A percentile compares a stretch with the other conserved stretches of the same genome.
Conservation (phyloP, 495 filamentous ascomycete genomes). For the Penicillium tannophilum region DNA sequence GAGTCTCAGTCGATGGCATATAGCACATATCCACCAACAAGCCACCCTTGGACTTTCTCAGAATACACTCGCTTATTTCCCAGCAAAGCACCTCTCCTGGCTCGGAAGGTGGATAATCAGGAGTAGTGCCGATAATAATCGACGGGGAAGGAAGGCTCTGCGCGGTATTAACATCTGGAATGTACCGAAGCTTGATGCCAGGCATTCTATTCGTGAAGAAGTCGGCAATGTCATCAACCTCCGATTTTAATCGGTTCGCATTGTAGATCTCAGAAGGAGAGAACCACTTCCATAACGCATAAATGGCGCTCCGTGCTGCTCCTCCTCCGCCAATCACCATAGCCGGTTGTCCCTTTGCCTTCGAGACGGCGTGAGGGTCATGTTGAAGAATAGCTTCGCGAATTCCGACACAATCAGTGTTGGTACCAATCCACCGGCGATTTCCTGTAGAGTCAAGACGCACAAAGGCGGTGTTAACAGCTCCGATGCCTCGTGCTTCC, state of each 20-base stretch:
- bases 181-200: slow-evolving; percentile 41
- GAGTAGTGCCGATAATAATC: slow-evolving; percentile 4
- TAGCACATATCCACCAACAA: slow-evolving; percentile 14
- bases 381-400: slow-evolving; percentile 61
- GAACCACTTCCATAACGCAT: slow-evolving; percentile 36
- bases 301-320: slow-evolving; percentile 61
- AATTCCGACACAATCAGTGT: slow-evolving; percentile 67
- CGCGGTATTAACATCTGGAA: slow-evolving; percentile 5
- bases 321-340: slow-evolving; percentile 62
- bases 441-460: slow-evolving; percentile 37
- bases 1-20: slow-evolving; percentile 3
- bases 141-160: background rate
- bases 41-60: background rate
- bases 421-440: slow-evolving; percentile 56
- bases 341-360: slow-evolving; percentile 46
- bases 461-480: slow-evolving; percentile 64
- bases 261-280: slow-evolving; percentile 1
- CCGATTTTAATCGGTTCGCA: slow-evolving; percentile 33
- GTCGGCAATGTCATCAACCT: slow-evolving; percentile 57
- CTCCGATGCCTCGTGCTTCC: slow-evolving; percentile 59
- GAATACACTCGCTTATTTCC: slow-evolving; percentile 2
- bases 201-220: slow-evolving; percentile 1
- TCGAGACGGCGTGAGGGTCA: slow-evolving; percentile 26
- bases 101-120: slow-evolving; percentile 1
- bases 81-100: background rate